Evolutionary conservation across 2,329 filamentous ascomycete species (phyloP), one percentile per base, ranked within the genome.

Genomic region (Aspergillus sp.): DNA sequence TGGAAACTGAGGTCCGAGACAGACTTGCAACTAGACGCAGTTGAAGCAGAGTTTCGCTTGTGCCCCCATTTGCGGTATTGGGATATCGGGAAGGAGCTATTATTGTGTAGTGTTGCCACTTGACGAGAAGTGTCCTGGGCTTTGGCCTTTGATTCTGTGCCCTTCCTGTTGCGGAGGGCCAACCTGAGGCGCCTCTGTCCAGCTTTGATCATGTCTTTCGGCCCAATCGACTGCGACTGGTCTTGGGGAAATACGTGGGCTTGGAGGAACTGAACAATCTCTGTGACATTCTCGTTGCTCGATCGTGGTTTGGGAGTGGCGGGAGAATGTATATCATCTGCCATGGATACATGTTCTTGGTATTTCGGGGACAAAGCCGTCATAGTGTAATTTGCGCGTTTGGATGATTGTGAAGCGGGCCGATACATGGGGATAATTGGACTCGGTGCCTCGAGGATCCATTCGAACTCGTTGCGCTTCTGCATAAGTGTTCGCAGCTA

Each of bases 211-310:
- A 72, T 62, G 49, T 66, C 61, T 55, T 66, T 64, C 6, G 72
- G 68, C 11, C 68, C 68, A 2, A 61, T 65, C 21, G 61, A 60
- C 54, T 70, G 69, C 46, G 63, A 48, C 54, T 55, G 48, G 9
- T 35, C 56, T 37, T 54, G 44, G 21, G 64, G 54, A 6, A 70
- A 58, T 17, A 55, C 55, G 51, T 69, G 68, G 5, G 66, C 62
- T 52, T 75, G 72, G 40, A 76, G 72, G 60, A 75, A 74, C 41
- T 66, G 70, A 43, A 75, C 67, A 12, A 76, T 66, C 45, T 76
- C 73, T 31, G 68, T 64, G 25, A 74, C 58, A 52, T 67, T 69
- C 43, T 76, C 72, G 54, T 66, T 72, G 40, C 66, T 68, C 51
- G 65, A 21, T 25, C 62, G 43, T 62, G 62, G 55, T 64, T 63